Evolutionary conservation across 2,329 filamentous ascomycete species (phyloP), one percentile per base, ranked within the genome.

Genomic region (Eurotiales sp.): DNA sequence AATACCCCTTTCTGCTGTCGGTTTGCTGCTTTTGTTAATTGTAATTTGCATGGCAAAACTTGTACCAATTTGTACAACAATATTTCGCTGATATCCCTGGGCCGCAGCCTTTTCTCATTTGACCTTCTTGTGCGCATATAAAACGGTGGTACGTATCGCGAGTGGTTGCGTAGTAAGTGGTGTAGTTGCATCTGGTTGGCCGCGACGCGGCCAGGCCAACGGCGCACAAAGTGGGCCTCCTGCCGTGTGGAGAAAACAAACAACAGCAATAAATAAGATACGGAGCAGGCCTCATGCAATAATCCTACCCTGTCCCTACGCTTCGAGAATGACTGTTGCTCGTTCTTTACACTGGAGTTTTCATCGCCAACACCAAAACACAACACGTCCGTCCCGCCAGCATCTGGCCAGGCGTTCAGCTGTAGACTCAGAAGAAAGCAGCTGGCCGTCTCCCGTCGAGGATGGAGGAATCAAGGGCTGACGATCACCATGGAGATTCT

Each of bases 231-330:
- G 46, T 43, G 51, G 51, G 40, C 44, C 50, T 15, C 51, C 25
- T 49, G 45, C 51, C 51, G 45, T 53, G 46, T 49, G 51, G 51
- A 53, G 51, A 48, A 53, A 53, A 53, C 46, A 53, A 53, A 53
- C 51, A 53, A 53, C 45, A 44, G 15, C 22, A 37, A 37, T 21
- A 19, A 37, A 7, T 36, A 8, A 17, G 17, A 4, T 17, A 36
- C 17, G 30, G 30, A n/a, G 30, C 30, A 12, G 30, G 8, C 7
- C n/a, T n/a, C n/a, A n/a, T n/a, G n/a, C n/a, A n/a, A n/a, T n/a
- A n/a, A n/a, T n/a, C n/a, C n/a, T n/a, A n/a, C 30, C 10, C 12
- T 34, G 3, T 34, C 8, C n/a, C 14, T 12, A 14, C n/a, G 11
- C 12, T 8, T 19, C 15, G 10, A 10, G 25, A 27, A 27, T 27